Conservation (phyloP, 75 land plant species). For the Pinus albicaulis region DNA sequence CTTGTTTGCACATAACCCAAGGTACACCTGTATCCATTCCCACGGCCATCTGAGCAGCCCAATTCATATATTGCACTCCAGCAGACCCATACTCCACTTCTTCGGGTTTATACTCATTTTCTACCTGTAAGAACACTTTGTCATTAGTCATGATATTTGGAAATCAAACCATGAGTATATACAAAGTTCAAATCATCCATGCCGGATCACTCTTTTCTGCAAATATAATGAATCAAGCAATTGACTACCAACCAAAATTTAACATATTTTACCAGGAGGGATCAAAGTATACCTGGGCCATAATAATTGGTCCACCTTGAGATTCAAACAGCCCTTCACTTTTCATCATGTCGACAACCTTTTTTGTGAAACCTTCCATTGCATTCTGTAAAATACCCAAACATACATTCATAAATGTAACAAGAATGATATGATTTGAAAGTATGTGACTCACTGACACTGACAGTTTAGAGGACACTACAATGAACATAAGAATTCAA, state of each 20-base stretch:
- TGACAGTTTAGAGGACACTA: neutral
- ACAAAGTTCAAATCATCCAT: neutral
- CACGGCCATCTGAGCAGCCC: constrained; percentile 91
- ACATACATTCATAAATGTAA: no score
- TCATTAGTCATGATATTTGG: neutral
- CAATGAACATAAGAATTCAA: neutral
- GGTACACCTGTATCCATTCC: constrained; percentile 72
- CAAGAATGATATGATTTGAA: no score
- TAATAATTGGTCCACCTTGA: constrained; percentile 83
- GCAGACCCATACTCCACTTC: constrained; percentile 55
- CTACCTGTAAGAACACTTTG: constrained; percentile 44
- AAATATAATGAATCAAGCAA: neutral
- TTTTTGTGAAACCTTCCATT: constrained; percentile 73
- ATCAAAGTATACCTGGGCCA: constrained; percentile 58
- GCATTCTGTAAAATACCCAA: constrained; percentile 32
- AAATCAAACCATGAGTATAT: neutral
- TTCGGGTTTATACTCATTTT: constrained; percentile 88
- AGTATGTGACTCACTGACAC: no score
- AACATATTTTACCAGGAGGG: neutral
- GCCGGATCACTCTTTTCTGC: neutral
- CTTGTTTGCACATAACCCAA: constrained; percentile 97
- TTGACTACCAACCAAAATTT: neutral
- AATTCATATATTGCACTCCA: constrained; percentile 68
- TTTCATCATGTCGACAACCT: constrained; percentile 81
- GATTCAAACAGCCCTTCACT: constrained; percentile 66